Percentiles rank a stretch among this genome's conserved stretches.
Conservation (phyloP, 2,329 filamentous ascomycete genomes). For the Plenodomus tracheiphilus region DNA sequence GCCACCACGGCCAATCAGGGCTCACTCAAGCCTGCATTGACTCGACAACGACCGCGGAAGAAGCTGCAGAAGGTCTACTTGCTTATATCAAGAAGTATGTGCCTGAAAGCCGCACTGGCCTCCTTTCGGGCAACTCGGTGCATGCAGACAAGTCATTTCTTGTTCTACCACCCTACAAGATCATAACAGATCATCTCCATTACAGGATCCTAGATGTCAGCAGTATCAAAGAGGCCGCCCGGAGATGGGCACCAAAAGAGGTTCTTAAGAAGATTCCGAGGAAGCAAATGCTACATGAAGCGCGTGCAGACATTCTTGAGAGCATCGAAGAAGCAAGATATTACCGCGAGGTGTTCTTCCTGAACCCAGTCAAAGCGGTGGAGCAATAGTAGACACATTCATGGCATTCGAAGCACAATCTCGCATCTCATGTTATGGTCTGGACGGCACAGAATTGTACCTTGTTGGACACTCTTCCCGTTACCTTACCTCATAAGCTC, state of each 20-base stretch:
- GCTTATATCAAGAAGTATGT: slow-evolving; percentile 75
- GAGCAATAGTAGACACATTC: neutral
- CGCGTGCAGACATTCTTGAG: slow-evolving; percentile 87
- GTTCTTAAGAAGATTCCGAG: slow-evolving; percentile 65
- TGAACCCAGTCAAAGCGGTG: slow-evolving; percentile 8
- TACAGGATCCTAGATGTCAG: slow-evolving; percentile 93
- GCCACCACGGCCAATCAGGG: slow-evolving; percentile 78
- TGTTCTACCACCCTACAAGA: slow-evolving; percentile 70
- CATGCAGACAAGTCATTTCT: slow-evolving; percentile 89
- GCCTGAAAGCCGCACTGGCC: slow-evolving; percentile 65
- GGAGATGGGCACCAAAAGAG: slow-evolving; percentile 73
- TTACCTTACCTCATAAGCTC: neutral
- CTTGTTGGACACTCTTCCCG: no score
- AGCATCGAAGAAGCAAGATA: slow-evolving; percentile 90
- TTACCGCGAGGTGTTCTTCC: slow-evolving; percentile 74
- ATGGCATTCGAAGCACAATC: no score
- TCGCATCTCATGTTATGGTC: neutral
- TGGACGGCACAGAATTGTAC: neutral
- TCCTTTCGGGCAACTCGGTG: slow-evolving; percentile 91
- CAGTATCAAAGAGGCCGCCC: slow-evolving; percentile 85
- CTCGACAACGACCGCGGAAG: slow-evolving; percentile 71
- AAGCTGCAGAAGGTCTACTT: slow-evolving; percentile 74
- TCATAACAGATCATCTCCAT: slow-evolving; percentile 76
- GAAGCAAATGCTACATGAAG: slow-evolving; percentile 80
- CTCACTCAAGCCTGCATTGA: slow-evolving; percentile 75